Percentiles rank a stretch among this genome's conserved stretches.
Evolutionary conservation across 345 rosid species (phyloP).

Genomic region (Sisymbrium altissimum): DNA sequence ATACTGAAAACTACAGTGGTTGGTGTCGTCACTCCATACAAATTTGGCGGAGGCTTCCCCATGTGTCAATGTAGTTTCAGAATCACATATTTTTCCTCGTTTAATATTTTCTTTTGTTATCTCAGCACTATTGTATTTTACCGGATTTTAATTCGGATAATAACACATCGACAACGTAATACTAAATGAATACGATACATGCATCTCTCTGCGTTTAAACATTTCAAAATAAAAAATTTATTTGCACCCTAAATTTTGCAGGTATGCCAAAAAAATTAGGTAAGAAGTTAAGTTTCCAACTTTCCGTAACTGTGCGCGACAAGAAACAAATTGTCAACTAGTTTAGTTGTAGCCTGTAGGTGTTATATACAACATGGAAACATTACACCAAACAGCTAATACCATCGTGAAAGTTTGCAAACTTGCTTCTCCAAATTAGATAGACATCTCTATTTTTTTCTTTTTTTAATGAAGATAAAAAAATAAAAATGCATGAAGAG

Average conservation of each 20-base stretch:
- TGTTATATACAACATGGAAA: background rate
- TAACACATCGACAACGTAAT: background rate
- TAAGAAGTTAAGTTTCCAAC: background rate
- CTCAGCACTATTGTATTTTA: background rate
- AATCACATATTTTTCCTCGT: background rate
- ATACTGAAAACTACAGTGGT: background rate
- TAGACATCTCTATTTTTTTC: background rate
- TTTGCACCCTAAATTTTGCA: background rate
- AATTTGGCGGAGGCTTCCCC: background rate
- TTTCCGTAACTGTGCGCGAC: constrained; percentile 6
- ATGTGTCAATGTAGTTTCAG: background rate
- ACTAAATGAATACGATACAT: too few relatives aligned
- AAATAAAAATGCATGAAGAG: background rate
- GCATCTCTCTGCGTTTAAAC: background rate
- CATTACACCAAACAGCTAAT: background rate
- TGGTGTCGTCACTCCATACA: background rate
- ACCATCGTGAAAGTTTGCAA: background rate
- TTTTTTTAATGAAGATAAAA: too few relatives aligned
- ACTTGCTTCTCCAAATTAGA: background rate
- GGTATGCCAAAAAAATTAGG: background rate
- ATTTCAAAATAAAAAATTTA: background rate
- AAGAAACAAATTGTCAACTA: background rate
- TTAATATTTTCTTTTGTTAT: background rate
- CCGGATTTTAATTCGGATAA: too few relatives aligned
- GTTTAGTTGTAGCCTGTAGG: background rate